A percentile compares a stretch with the other conserved stretches of the same genome.
phyloP scores from a whole-genome alignment of 2,329 filamentous ascomycete genomes.

The Lecanicillium sp. region DNA sequence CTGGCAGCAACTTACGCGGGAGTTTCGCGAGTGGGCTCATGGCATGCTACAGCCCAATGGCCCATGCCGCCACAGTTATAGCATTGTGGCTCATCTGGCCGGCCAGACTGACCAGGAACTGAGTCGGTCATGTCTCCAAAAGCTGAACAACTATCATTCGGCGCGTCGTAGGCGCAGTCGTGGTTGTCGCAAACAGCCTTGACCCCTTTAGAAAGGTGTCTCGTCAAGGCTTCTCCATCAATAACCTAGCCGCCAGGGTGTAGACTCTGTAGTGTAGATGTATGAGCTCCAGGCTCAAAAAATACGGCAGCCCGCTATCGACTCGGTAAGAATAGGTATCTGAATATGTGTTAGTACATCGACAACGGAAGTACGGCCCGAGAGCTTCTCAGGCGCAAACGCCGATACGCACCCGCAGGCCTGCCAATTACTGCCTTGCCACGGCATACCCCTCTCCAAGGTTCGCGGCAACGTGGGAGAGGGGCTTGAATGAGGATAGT shows the following conservation, averaged over 20 bases:
- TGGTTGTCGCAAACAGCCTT: too few species aligned
- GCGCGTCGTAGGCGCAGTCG: too few species aligned
- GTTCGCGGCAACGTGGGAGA: slow-evolving; percentile 11
- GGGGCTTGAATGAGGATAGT: slow-evolving; percentile 1
- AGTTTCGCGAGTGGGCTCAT: slow-evolving; percentile 37
- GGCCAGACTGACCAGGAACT: slow-evolving; percentile 18
- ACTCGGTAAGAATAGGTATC: too few species aligned
- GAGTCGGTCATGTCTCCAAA: slow-evolving; percentile 21
- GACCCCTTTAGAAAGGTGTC: too few species aligned
- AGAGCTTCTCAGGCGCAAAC: not conserved
- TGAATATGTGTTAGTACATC: not conserved
- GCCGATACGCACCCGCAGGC: not conserved
- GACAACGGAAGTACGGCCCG: too few species aligned
- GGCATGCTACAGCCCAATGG: slow-evolving; percentile 46
- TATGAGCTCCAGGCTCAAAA: too few species aligned
- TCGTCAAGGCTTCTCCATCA: too few species aligned
- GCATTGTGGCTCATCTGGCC: slow-evolving; percentile 32
- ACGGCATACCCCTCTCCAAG: slow-evolving; percentile 17
- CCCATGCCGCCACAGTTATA: slow-evolving; percentile 45
- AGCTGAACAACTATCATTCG: too few species aligned
- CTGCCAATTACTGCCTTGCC: not conserved
- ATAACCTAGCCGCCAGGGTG: too few species aligned
- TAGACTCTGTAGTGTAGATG: too few species aligned
- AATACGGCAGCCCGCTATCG: too few species aligned
- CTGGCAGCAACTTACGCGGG: slow-evolving; percentile 37